Evolutionary conservation across 768 basidiomycete species (phyloP).

Genomic region (Kwoniella botswanensis): DNA sequence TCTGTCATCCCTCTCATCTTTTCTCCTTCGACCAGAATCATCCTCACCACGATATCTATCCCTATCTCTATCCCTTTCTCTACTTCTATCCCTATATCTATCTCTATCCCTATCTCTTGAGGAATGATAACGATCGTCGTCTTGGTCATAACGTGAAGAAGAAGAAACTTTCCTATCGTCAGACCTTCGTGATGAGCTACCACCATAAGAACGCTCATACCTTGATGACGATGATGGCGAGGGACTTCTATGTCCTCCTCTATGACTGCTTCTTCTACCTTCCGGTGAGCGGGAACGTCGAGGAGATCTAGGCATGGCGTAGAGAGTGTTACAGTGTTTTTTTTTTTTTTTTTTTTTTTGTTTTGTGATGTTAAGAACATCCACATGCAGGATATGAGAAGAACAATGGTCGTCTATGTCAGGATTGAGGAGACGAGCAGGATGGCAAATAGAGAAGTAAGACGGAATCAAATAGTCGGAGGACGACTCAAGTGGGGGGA

Average conservation of each 20-base stretch:
- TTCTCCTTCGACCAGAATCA: constrained; percentile 26
- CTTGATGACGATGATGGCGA: constrained; percentile 29
- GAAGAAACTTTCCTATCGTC: constrained; percentile 33
- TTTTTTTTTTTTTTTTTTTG: too few species aligned
- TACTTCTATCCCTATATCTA: constrained; percentile 29
- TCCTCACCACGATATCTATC: constrained; percentile 28
- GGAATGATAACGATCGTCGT: constrained; percentile 23
- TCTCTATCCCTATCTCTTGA: constrained; percentile 33
- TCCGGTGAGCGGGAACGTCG: constrained; percentile 35
- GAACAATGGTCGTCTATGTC: neutral
- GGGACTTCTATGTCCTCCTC: constrained; percentile 26
- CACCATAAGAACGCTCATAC: constrained; percentile 39
- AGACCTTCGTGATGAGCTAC: constrained; percentile 31
- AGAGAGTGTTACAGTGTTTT: too few species aligned
- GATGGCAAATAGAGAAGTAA: neutral
- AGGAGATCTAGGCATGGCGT: constrained; percentile 35
- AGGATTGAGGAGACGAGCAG: neutral
- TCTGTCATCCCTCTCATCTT: constrained; percentile 28
- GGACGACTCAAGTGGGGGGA: neutral
- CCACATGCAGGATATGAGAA: too few species aligned
- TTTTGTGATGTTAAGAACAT: too few species aligned
- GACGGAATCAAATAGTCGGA: neutral
- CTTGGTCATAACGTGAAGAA: constrained; percentile 25
- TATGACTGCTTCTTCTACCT: constrained; percentile 9
- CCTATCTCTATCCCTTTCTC: constrained; percentile 33